Evolutionary conservation across 2,329 filamentous ascomycete species (phyloP).

Genomic region (Ophiostoma triangulosporum): DNA sequence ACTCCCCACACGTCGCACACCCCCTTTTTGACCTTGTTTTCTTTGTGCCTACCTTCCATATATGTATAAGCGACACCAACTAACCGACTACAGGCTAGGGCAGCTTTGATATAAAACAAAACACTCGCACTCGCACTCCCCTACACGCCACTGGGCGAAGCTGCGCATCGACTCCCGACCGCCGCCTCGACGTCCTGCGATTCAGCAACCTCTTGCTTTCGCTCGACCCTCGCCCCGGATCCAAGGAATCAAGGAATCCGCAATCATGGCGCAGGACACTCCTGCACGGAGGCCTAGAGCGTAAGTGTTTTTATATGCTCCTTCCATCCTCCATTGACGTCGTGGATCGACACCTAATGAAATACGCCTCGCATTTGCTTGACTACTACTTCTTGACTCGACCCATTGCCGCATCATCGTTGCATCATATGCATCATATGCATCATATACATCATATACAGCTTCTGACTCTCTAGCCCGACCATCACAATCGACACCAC

Average conservation of each 20-base stretch:
- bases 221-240: not conserved
- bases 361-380: no score
- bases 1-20: not conserved
- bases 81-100: not conserved
- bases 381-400: not conserved
- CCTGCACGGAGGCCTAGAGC: constrained; percentile 7
- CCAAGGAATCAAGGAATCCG: not conserved
- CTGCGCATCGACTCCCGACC: constrained; percentile 2
- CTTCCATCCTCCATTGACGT: not conserved
- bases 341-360: not conserved
- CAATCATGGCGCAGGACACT: constrained; percentile 5
- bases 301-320: not conserved
- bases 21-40: not conserved
- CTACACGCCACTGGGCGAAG: not conserved
- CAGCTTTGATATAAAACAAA: not conserved
- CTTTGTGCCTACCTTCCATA: not conserved
- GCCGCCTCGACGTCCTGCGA: no score
- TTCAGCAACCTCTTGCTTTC: not conserved
- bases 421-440: not conserved
- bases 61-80: not conserved
- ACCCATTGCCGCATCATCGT: not conserved
- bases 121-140: not conserved
- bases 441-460: not conserved
- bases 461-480: constrained; percentile 23
- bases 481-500: constrained; percentile 43